Conservation (phyloP, 1,284 basidiomycete species). For the Sphagnurus paluster region DNA sequence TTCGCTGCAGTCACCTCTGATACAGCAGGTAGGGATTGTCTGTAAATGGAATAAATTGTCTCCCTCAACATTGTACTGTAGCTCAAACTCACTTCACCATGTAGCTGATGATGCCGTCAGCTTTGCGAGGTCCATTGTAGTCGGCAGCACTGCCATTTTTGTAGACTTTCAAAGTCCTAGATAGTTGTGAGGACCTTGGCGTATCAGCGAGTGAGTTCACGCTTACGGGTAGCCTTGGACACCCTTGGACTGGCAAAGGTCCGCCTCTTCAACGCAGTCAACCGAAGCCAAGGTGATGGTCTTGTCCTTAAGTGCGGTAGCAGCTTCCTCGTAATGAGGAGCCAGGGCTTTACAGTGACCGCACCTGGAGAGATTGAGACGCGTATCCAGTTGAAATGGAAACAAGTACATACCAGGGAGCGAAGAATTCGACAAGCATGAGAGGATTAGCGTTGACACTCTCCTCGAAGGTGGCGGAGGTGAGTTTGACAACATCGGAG, state of each 20-base stretch:
- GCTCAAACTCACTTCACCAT: slow-evolving; percentile 84
- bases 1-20: slow-evolving; percentile 76
- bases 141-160: slow-evolving; percentile 78
- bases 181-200: slow-evolving; percentile 8
- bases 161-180: slow-evolving; percentile 88
- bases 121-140: slow-evolving; percentile 89
- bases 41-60: slow-evolving; percentile 32
- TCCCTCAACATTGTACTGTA: background rate
- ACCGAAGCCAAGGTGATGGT: slow-evolving; percentile 94
- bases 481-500: slow-evolving; percentile 86
- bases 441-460: slow-evolving; percentile 72
- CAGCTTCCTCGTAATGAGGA: slow-evolving; percentile 95
- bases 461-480: slow-evolving; percentile 69
- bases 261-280: slow-evolving; percentile 89
- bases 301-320: slow-evolving; percentile 87
- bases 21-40: slow-evolving; percentile 95
- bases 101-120: slow-evolving; percentile 96
- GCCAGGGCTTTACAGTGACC: slow-evolving; percentile 92
- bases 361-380: slow-evolving; percentile 50
- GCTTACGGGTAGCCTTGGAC: slow-evolving; percentile 92
- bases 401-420: slow-evolving; percentile 67
- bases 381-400: background rate
- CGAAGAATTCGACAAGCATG: slow-evolving; percentile 95
- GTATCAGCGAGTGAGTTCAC: background rate
- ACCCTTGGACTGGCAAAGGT: slow-evolving; percentile 83